Evolutionary conservation across 2,329 filamentous ascomycete genomes (phyloP).

Genomic region (Clarireedia homoeocarpa): DNA sequence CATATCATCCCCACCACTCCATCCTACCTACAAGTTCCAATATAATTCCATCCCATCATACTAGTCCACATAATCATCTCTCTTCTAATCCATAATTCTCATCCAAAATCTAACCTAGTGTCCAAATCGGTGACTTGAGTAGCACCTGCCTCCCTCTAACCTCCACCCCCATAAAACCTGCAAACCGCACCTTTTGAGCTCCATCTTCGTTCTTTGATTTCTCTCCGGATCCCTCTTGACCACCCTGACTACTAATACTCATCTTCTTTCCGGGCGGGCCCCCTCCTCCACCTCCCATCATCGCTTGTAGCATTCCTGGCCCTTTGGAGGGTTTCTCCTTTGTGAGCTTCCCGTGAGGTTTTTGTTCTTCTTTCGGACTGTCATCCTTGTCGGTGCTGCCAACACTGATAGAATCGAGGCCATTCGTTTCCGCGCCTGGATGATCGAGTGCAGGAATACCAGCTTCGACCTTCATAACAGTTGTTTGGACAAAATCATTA

Average conservation of each 20-base stretch:
- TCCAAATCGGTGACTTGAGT: slow-evolving; percentile 69
- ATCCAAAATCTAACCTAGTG: slow-evolving; percentile 31
- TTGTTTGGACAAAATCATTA: slow-evolving; percentile 58
- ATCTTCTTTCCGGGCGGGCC: slow-evolving; percentile 19
- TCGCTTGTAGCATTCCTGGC: slow-evolving; percentile 31
- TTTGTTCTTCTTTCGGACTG: slow-evolving; percentile 22
- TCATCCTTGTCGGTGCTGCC: slow-evolving; percentile 28
- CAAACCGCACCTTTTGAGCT: slow-evolving; percentile 56
- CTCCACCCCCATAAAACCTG: slow-evolving; percentile 66
- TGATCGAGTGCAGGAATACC: slow-evolving; percentile 53
- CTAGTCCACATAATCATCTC: neutral
- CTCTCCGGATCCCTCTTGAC: slow-evolving; percentile 14
- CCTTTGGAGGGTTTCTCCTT: slow-evolving; percentile 26
- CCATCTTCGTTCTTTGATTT: slow-evolving; percentile 27
- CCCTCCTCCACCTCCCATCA: slow-evolving; percentile 20
- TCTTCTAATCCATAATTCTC: neutral
- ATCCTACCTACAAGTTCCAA: neutral
- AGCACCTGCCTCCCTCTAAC: slow-evolving; percentile 69
- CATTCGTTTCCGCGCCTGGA: slow-evolving; percentile 22
- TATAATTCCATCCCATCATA: neutral
- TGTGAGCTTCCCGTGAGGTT: slow-evolving; percentile 21
- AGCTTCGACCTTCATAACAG: slow-evolving; percentile 78
- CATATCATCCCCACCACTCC: neutral
- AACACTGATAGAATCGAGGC: slow-evolving; percentile 25
- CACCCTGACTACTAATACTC: slow-evolving; percentile 21